Percentiles rank a stretch among this genome's conserved stretches.
These are phyloP conservation scores for Metschnikowia hibisci DNA, from an alignment of 805 yeast species.

Conservation along the genomic window DNA sequence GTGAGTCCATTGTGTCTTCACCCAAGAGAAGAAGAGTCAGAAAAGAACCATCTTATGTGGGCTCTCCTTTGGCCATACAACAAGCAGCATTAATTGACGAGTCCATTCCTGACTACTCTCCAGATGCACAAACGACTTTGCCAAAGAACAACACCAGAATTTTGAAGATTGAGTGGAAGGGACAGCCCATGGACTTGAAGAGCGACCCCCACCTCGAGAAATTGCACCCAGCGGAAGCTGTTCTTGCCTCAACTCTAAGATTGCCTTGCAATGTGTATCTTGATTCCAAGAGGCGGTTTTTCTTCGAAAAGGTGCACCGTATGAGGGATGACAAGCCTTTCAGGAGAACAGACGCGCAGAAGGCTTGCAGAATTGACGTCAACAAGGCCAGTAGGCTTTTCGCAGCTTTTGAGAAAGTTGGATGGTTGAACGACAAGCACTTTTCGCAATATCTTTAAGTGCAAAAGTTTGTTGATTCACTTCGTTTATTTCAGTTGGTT, in stretches of 20 bases:
- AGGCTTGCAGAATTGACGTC: constrained; percentile 95
- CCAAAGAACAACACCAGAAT: constrained; percentile 65
- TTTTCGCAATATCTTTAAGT: constrained; percentile 34
- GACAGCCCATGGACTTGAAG: constrained; percentile 90
- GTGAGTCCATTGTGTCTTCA: constrained; percentile 20
- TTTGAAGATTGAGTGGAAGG: constrained; percentile 94
- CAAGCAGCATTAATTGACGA: constrained; percentile 60
- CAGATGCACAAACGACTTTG: constrained; percentile 52
- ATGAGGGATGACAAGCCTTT: constrained; percentile 68
- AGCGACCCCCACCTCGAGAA: constrained; percentile 67
- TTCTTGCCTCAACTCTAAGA: constrained; percentile 82
- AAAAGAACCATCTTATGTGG: constrained; percentile 25
- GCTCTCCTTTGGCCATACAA: constrained; percentile 38
- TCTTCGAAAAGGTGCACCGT: constrained; percentile 83
- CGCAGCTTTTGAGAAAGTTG: constrained; percentile 87
- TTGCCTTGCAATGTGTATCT: constrained; percentile 82
- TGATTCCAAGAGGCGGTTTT: constrained; percentile 65
- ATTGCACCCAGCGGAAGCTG: constrained; percentile 88
- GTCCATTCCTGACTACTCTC: constrained; percentile 78
- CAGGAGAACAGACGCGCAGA: constrained; percentile 96
- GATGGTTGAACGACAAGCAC: constrained; percentile 81
- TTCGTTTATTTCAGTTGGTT: constrained; percentile 7
- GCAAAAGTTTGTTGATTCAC: neutral
- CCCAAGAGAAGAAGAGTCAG: constrained; percentile 41
- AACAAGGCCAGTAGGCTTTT: constrained; percentile 90